A percentile compares a stretch with the other conserved stretches of the same genome.
Evolutionary conservation across 176 grass and related monocot species (phyloP).

Genomic region (Rhynchospora breviuscula): DNA sequence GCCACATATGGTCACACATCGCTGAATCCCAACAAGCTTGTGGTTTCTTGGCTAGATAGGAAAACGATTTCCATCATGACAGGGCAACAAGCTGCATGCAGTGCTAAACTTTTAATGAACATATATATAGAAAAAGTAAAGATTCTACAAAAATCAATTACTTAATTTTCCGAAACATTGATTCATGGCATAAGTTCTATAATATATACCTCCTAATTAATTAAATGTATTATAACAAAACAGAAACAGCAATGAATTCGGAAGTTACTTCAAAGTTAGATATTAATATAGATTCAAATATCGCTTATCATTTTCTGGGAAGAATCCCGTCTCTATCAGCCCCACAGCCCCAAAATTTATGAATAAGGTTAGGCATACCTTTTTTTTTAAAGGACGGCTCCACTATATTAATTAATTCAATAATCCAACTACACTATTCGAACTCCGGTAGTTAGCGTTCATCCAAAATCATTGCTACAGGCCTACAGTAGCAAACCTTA

Average conservation of each 20-base stretch:
- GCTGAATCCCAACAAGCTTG: not conserved
- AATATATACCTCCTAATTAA: not conserved
- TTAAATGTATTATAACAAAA: not conserved
- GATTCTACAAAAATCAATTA: not conserved
- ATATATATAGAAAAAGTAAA: not conserved
- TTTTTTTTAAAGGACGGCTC: not conserved
- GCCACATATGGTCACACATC: not conserved
- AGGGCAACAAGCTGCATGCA: not conserved
- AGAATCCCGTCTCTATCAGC: constrained; percentile 6
- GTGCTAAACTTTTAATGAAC: not conserved
- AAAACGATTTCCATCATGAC: not conserved
- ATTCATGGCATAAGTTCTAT: not conserved
- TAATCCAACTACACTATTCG: not conserved
- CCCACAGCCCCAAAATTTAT: not conserved
- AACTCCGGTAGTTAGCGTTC: not conserved
- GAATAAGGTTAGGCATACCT: not conserved
- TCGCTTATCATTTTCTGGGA: not conserved
- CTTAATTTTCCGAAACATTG: not conserved
- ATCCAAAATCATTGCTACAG: not conserved
- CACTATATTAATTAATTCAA: not conserved
- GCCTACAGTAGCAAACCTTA: too few species aligned
- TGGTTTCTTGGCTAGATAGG: too few species aligned
- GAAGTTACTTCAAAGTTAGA: not conserved
- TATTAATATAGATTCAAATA: not conserved
- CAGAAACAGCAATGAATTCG: not conserved